Evolutionary conservation across 495 filamentous ascomycete species (phyloP), one percentile per base, ranked within the genome.

Genomic region (Penicillium goetzii): DNA sequence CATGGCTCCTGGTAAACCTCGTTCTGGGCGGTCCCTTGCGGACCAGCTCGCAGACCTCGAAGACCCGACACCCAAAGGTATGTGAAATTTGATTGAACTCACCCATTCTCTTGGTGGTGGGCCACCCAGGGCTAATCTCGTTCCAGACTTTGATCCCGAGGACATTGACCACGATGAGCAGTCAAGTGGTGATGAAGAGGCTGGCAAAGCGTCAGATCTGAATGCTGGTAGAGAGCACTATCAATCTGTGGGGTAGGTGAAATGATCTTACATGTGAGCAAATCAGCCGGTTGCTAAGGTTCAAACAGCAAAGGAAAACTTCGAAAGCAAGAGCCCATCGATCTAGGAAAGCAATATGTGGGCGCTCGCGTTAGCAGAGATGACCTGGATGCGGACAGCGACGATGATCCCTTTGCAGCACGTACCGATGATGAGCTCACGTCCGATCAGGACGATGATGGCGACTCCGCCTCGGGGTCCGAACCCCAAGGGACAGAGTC

Each of bases 121-220:
- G 41, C 50, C 55, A 28, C 58, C 70, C n/a, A 70, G 51, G 40
- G 38, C 47, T 21, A 41, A 56, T 50, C 8, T 54, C 17, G 26
- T 33, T 33, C 25, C 68, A 97, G 94, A 99, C 72, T 90, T 90
- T 70, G 94, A 99, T 72, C 92, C 92, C 1, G 94, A 98, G 80
- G 88, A 89, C 67, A 83, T 88, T 54, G 85, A 83, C 19, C 81
- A 74, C 34, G 79, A 77, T 11, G 81, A 71, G 14, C 73, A 77
- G 53, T 80, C 80, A 25, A 88, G 83, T 65, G 85, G 83, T 65
- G 85, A 83, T 32, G 85, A 84, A 21, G 87, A 87, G 17, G 74
- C 65, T 43, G 60, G 36, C 8, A 71, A 64, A 32, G 38, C 59
- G 19, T 72, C 60, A 40, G 75, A 87, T 66, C 82, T 83, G 14